phyloP scores from a whole-genome alignment of 768 basidiomycete species.

The Suillus spraguei region DNA sequence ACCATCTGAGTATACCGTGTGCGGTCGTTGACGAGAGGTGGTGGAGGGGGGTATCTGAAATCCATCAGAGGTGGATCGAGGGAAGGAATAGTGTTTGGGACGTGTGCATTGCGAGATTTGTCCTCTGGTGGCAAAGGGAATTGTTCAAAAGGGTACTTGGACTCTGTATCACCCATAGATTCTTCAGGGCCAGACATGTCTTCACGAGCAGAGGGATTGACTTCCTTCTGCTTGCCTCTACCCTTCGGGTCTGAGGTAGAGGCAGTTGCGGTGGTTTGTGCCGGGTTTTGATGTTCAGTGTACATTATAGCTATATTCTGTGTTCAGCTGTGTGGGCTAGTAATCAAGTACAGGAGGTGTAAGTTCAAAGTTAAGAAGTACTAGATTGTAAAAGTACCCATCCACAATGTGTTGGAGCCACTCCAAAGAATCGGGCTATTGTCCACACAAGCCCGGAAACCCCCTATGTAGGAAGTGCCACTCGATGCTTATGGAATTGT shows the following conservation, averaged over 20 bases:
- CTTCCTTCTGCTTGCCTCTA: slow-evolving; percentile 13
- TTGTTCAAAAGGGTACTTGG: slow-evolving; percentile 29
- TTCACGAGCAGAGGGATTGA: background rate
- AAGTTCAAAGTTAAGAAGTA: background rate
- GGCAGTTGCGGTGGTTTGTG: background rate
- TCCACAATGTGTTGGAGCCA: background rate
- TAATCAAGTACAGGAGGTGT: background rate
- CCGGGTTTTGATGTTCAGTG: background rate
- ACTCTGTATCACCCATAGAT: slow-evolving; percentile 2
- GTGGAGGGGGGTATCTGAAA: slow-evolving; percentile 29
- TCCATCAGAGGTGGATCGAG: slow-evolving; percentile 30
- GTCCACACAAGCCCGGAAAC: background rate
- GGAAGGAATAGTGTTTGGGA: slow-evolving; percentile 5
- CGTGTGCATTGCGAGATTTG: slow-evolving; percentile 6
- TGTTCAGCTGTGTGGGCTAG: background rate
- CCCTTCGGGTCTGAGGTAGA: slow-evolving; percentile 4
- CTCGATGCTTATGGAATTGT: background rate
- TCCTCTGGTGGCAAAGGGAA: slow-evolving; percentile 31
- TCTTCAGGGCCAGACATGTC: background rate
- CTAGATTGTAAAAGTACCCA: background rate
- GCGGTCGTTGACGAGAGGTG: slow-evolving; percentile 28
- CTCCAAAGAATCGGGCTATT: background rate
- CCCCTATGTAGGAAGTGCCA: background rate
- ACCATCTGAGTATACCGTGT: slow-evolving; percentile 31
- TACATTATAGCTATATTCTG: background rate